These are phyloP conservation scores for Xylaria scruposa DNA, from an alignment of 495 filamentous ascomycete species.

Conservation along the genomic window DNA sequence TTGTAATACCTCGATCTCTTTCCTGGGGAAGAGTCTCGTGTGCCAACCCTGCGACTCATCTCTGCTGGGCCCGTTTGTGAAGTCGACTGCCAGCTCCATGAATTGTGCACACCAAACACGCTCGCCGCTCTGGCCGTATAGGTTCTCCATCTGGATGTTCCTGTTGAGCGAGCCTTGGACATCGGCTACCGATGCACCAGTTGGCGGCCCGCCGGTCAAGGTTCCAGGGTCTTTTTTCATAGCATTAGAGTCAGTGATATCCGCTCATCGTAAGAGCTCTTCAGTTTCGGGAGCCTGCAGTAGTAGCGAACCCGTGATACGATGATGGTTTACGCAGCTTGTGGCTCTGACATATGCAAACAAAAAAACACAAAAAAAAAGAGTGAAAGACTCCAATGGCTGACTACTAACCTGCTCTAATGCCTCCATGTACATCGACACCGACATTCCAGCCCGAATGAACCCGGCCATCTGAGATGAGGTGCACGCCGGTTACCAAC, in stretches of 20 bases:
- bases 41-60: slow-evolving; percentile 14
- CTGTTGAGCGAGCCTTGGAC: neutral
- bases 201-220: neutral
- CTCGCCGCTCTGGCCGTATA: slow-evolving; percentile 17
- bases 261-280: neutral
- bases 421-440: neutral
- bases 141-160: slow-evolving; percentile 19
- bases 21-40: slow-evolving; percentile 10
- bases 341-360: neutral
- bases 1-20: slow-evolving; percentile 13
- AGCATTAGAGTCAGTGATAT: neutral
- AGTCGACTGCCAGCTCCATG: slow-evolving; percentile 21
- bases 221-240: slow-evolving; percentile 3
- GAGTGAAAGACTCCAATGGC: neutral
- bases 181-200: neutral
- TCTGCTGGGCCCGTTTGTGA: slow-evolving; percentile 16
- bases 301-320: neutral
- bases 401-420: slow-evolving; percentile 1
- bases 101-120: slow-evolving; percentile 24
- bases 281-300: neutral
- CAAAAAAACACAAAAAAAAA: no score
- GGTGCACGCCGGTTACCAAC: slow-evolving; percentile 20
- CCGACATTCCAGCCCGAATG: slow-evolving; percentile 22
- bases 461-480: slow-evolving; percentile 18
- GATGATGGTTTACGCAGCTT: neutral